Percentiles rank a stretch among this genome's conserved stretches.
phyloP scores from a whole-genome alignment of 495 filamentous ascomycete genomes.

The Immersiella caudata region DNA sequence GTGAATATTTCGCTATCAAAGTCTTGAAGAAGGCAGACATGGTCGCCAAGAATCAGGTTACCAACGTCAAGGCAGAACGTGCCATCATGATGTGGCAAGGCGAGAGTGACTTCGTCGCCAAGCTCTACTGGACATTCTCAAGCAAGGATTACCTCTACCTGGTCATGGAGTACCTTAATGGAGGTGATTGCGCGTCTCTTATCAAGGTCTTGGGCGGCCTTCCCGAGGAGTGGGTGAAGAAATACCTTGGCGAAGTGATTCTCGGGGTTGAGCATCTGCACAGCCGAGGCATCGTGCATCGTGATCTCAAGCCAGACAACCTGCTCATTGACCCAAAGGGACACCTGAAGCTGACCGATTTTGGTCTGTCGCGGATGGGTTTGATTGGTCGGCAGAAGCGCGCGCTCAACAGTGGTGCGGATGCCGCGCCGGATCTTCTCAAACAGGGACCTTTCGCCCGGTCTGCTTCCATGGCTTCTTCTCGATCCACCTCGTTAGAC shows the following conservation, averaged over 20 bases:
- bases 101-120: conserved; percentile 98
- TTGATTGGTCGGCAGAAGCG: conserved; percentile 94
- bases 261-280: conserved; percentile 95
- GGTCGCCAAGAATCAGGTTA: conserved; percentile 99
- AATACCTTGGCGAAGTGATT: conserved; percentile 94
- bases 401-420: conserved; percentile 76
- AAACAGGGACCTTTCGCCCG: conserved; percentile 90
- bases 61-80: conserved; percentile 96
- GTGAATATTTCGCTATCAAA: conserved; percentile 98
- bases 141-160: conserved; percentile 99
- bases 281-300: conserved; percentile 89
- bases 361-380: conserved; percentile 96
- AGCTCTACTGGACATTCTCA: conserved; percentile 98
- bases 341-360: conserved; percentile 96
- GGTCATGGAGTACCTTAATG: conserved; percentile 99
- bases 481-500: conserved; percentile 94
- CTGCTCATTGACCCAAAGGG: conserved; percentile 95
- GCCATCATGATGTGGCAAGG: conserved; percentile 99
- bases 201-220: conserved; percentile 91
- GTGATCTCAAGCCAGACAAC: conserved; percentile 97
- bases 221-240: conserved; percentile 95
- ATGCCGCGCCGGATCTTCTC: conserved; percentile 84
- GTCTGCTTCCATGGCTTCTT: conserved; percentile 83
- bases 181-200: conserved; percentile 93
- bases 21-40: conserved; percentile 98